phyloP scores from a whole-genome alignment of 805 yeast genomes.

The Saccharomycopsis fodiens region DNA sequence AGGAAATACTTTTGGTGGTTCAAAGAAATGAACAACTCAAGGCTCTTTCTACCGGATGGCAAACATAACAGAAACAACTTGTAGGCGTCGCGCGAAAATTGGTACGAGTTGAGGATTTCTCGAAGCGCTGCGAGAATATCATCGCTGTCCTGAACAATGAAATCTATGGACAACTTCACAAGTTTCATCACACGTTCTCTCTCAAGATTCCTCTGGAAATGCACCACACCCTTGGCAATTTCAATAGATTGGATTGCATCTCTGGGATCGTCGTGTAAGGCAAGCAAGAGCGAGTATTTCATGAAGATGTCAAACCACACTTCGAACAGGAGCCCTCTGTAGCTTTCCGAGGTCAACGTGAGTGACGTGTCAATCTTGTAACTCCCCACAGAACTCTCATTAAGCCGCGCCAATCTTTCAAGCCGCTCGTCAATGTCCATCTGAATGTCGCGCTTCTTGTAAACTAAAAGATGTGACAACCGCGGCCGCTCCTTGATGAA shows the following conservation, averaged over 20 bases:
- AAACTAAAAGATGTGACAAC: neutral
- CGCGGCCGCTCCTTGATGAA: conserved; percentile 52
- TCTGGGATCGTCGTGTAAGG: conserved; percentile 48
- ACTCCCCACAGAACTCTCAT: conserved; percentile 40
- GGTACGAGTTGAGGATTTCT: conserved; percentile 55
- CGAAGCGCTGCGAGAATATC: conserved; percentile 55
- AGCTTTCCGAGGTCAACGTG: conserved; percentile 45
- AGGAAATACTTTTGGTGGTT: conserved; percentile 86
- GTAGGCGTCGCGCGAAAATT: conserved; percentile 64
- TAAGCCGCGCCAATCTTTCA: conserved; percentile 56
- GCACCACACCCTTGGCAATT: conserved; percentile 69
- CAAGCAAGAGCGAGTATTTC: conserved; percentile 64
- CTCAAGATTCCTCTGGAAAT: conserved; percentile 59
- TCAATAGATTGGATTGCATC: conserved; percentile 66
- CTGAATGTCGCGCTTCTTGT: conserved; percentile 49
- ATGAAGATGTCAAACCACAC: conserved; percentile 83
- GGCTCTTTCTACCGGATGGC: conserved; percentile 50
- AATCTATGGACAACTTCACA: conserved; percentile 57
- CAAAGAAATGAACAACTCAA: conserved; percentile 60
- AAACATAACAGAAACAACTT: conserved; percentile 62
- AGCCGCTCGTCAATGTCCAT: conserved; percentile 68
- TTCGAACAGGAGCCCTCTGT: conserved; percentile 69
- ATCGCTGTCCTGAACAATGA: conserved; percentile 41
- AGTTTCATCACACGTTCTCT: conserved; percentile 54
- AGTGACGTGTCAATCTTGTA: conserved; percentile 20